Base-by-base conservation (phyloP, 75 land plant species). In the Adiantum capillusveneris region DNA sequence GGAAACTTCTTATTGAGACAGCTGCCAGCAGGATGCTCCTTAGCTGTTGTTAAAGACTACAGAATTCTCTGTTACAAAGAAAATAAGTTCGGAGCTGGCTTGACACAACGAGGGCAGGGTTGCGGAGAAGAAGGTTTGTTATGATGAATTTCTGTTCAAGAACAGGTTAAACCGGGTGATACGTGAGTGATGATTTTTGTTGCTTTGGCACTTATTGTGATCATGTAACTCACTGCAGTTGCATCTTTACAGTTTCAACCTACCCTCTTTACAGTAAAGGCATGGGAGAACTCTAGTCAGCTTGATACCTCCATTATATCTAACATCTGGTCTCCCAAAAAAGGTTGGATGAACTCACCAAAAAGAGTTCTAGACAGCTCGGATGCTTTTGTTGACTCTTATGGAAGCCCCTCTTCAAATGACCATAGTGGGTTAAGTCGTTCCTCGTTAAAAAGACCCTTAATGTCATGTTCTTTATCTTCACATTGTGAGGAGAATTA, bases 31-130 rank as follows among this genome's bases (percentile, higher is more conserved):
- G 29, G 55, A 24, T 53, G 55, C 55, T 53, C 55, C 5, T 25
- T 25, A 53, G 55, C 25, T 22, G 55, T 53, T 26, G 55, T 53
- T 7, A 24, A 26, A 7, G 55, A 53, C 29, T 53, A 53, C 14
- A 53, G 25, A 26, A 24, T 53, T 53, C 55, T 53, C 29, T 53
- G 7, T 14, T 26, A 53, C 55, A 53, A 53, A 25, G 55, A 53
- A 53, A 53, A 53, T 53, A 18, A 26, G 24, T 53, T 53, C 37
- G 7, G 9, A 34, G 3, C 37, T 34, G 37, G 37, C 9, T 34
- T 9, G 3, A 9, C 9, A 5, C 3, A 34, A 5, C 3, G 9
- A 34, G 37, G 37, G 9, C 37, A 34, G 14, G 49, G 49, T 46
- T n/a, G 14, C 14, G 49, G 12, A 46, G 49, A 46, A 17, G 49